phyloP scores from a whole-genome alignment of 2,329 filamentous ascomycete genomes.

The Colletotrichum sp. region DNA sequence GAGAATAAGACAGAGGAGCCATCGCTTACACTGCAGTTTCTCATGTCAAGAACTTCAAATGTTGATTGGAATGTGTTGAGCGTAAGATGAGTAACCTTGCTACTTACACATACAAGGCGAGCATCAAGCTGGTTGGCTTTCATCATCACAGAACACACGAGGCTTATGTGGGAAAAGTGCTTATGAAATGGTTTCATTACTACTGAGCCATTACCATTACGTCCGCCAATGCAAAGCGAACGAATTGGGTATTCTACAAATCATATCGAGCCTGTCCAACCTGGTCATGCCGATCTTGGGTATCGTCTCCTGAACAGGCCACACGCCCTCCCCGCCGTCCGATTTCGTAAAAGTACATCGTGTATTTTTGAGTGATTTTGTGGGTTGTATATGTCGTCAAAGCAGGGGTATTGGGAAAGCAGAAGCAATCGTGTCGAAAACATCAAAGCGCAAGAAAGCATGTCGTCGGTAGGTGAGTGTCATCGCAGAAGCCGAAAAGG shows the following conservation, averaged over 20 bases:
- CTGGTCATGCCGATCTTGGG: neutral
- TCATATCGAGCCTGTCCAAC: neutral
- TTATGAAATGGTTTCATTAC: neutral
- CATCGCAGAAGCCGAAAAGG: neutral
- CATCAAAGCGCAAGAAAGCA: neutral
- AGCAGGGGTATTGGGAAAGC: conserved; percentile 12
- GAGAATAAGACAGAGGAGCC: neutral
- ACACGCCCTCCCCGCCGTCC: neutral
- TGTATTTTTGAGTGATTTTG: neutral
- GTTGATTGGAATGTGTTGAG: neutral
- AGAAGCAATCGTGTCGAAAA: conserved; percentile 5
- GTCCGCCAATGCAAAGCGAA: neutral
- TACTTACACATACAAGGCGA: neutral
- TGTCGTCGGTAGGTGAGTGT: neutral
- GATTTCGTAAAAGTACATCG: conserved; percentile 1
- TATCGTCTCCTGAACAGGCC: conserved; percentile 10
- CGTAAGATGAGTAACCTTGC: fast-evolving
- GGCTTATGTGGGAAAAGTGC: neutral
- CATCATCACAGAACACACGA: neutral
- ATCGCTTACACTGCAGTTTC: neutral
- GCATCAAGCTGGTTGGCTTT: neutral
- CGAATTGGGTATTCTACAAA: neutral
- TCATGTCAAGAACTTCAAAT: neutral
- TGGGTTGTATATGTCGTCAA: neutral
- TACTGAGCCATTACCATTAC: neutral